Base-by-base conservation (phyloP, 2,329 filamentous ascomycete genomes). In the Colletotrichum abscissum region DNA sequence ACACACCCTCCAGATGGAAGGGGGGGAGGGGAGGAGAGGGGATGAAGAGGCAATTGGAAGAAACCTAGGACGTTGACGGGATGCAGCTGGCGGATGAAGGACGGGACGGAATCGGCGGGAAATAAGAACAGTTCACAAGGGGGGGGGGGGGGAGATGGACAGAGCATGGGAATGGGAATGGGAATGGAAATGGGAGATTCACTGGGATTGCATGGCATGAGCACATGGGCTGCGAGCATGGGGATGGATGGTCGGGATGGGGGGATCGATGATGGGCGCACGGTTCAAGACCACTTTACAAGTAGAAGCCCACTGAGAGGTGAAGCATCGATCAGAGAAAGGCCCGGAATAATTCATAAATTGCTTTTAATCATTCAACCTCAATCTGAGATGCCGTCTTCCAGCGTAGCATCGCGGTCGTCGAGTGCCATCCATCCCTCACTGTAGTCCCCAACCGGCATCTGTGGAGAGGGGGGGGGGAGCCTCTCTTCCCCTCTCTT, bases 31-130 rank as follows among this genome's bases (percentile, higher is more conserved):
- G 22, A 26, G 52, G 66, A 33, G 56, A 33, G 58, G 28, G n/a
- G 55, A 58, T 59, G 54, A 64, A 57, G 55, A 66, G 62, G 62
- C 55, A 66, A 55, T 66, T 59, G 46, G 24, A 66, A 69, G 56
- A 66, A 64, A 28, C 33, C 35, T 38, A 49, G 42, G 42, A 49
- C 42, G 42, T n/a, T n/a, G 19, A n/a, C 38, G 14, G 60, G 54
- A 54, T 62, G 67, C 28, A 28, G 30, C 42, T 30, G 55, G 63
- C 33, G 49, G 56, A 46, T 52, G 55, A 42, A 60, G 52, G 38
- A 58, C 64, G 30, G 66, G 55, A 70, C 66, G 70, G 67, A 57
- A 73, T 73, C 66, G 59, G 42, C 66, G 67, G 70, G 66, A 68
- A 49, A 49, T 49, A 49, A 49, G 42, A 49, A 6, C 42, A 49